Evolutionary conservation across 1,284 basidiomycete species (phyloP), one percentile per base, ranked within the genome.

Genomic region (Exobasidium rhododendri): DNA sequence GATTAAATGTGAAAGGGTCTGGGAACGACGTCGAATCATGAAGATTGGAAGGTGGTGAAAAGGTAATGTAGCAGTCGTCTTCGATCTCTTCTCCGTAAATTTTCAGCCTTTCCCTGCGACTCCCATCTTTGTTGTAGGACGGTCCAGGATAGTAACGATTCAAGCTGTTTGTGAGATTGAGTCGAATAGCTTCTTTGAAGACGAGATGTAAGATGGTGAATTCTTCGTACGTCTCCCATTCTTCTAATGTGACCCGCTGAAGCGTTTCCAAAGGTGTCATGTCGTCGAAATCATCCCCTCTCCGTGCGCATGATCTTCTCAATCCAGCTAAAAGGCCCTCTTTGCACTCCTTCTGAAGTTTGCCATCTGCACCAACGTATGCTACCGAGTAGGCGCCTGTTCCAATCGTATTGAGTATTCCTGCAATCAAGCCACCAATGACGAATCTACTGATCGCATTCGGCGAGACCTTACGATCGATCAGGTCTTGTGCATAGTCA

Each of bases 131-230:
- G 49, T 64, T 61, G 14, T 20, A 26, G 44, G 47, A 17, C 17
- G 63, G 63, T 11, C 63, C 63, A 26, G 63, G 63, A 44, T 65
- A 65, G 51, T 65, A 65, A 10, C 63, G 61, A 55, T 63, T 63
- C 14, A 65, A 6, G 26, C 20, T 29, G 30, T 65, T 64, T 31
- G 63, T 64, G n/a, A 65, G 46, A 14, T 62, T 29, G 22, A 65
- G 44, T 28, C 63, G 54, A 46, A 65, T 65, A 3, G 61, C 26
- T 30, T 65, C 63, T 29, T 60, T 65, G 60, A 65, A 65, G 54
- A 53, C 56, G 53, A 63, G 45, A 28, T 63, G 56, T 22, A 65
- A 31, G 26, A 55, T 45, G 17, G 40, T 17, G 32, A 62, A 65
- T 35, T 43, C 62, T 40, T 35, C 32, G 35, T 26, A 40, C 13